Evolutionary conservation across 1,139 yeast species (phyloP).

Genomic region (Yamadazyma oceani): DNA sequence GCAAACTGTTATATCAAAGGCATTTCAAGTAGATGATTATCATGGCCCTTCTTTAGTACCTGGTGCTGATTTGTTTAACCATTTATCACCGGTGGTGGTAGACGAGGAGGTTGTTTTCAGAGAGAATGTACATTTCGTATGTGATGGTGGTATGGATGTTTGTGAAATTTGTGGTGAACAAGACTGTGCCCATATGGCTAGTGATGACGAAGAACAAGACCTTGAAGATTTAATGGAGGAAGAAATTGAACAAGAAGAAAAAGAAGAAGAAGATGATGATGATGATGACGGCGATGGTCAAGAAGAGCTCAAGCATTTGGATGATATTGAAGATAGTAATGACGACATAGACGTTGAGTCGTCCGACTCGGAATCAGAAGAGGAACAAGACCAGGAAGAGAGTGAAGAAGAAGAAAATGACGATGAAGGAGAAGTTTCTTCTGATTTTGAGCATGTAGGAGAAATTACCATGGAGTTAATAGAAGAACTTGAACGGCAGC

Average conservation of each 20-base stretch:
- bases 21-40: slow-evolving; percentile 75
- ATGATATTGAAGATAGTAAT: slow-evolving; percentile 18
- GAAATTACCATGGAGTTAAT: slow-evolving; percentile 42
- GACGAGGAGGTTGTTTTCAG: slow-evolving; percentile 23
- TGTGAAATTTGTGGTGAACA: slow-evolving; percentile 72
- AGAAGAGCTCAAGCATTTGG: slow-evolving; percentile 12
- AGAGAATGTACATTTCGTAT: slow-evolving; percentile 73
- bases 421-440: slow-evolving; percentile 7
- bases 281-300: slow-evolving; percentile 25
- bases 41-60: slow-evolving; percentile 82
- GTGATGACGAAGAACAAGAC: slow-evolving; percentile 17
- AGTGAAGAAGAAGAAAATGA: slow-evolving; percentile 15
- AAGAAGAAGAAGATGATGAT: slow-evolving; percentile 24
- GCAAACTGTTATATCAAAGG: slow-evolving; percentile 69
- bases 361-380: slow-evolving; percentile 17
- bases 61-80: slow-evolving; percentile 89
- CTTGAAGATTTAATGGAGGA: slow-evolving; percentile 15
- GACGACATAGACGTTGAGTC: slow-evolving; percentile 21
- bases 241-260: slow-evolving; percentile 20
- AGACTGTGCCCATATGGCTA: slow-evolving; percentile 52
- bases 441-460: slow-evolving; percentile 8
- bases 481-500: slow-evolving; percentile 29
- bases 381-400: slow-evolving; percentile 11
- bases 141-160: slow-evolving; percentile 65
- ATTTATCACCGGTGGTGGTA: slow-evolving; percentile 41